A percentile compares a stretch with the other conserved stretches of the same genome.
Conservation (phyloP, 257 asterid genomes). For the Scutellaria minor region DNA sequence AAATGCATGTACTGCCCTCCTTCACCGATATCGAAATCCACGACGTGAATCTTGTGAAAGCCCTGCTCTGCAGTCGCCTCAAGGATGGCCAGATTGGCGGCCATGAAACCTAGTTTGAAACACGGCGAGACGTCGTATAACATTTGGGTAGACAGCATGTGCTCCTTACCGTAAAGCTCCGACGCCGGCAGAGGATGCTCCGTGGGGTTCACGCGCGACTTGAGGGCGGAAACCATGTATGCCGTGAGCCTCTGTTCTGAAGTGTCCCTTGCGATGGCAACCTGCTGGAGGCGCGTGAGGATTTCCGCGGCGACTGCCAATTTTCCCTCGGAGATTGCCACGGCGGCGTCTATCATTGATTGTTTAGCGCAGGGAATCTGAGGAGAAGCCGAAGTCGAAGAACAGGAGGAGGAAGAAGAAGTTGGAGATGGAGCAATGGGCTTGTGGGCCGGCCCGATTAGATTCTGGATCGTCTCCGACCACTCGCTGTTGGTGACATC, state of each 20-base stretch:
- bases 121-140: conserved; percentile 78
- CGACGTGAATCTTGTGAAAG: conserved; percentile 60
- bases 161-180: conserved; percentile 57
- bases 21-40: conserved; percentile 84
- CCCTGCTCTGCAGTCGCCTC: conserved; percentile 57
- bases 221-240: conserved; percentile 46
- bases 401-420: conserved; percentile 77
- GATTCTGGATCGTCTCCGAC: conserved; percentile 75
- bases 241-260: conserved; percentile 65
- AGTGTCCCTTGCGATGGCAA: conserved; percentile 56
- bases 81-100: conserved; percentile 80
- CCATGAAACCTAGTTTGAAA: conserved; percentile 91
- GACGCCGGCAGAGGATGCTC: conserved; percentile 51
- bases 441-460: conserved; percentile 44
- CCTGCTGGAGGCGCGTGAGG: conserved; percentile 79
- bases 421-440: conserved; percentile 71
- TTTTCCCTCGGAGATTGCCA: conserved; percentile 62
- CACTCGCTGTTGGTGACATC: conserved; percentile 76
- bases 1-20: conserved; percentile 88
- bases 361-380: conserved; percentile 58
- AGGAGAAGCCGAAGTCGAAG: conserved; percentile 71
- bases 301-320: conserved; percentile 54
- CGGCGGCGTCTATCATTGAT: conserved; percentile 58
- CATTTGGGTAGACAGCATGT: conserved; percentile 50
- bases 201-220: conserved; percentile 61